Evolutionary conservation across 2,329 filamentous ascomycete species (phyloP).

Genomic region (Macroventuria anomochaeta): DNA sequence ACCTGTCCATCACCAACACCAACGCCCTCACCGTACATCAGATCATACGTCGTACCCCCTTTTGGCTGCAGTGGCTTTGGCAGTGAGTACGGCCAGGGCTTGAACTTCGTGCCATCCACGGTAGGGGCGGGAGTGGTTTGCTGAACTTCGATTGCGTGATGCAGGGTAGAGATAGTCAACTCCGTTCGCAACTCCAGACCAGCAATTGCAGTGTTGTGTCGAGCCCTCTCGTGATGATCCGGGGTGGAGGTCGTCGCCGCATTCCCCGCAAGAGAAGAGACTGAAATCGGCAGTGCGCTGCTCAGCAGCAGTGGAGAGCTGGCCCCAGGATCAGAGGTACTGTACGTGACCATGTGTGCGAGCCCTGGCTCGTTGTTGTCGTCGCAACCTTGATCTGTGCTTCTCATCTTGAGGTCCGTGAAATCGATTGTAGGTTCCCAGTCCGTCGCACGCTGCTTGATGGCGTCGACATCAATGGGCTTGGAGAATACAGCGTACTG

Average conservation of each 20-base stretch:
- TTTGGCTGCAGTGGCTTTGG: conserved; percentile 16
- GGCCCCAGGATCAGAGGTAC: conserved; percentile 14
- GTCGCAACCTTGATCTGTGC: neutral
- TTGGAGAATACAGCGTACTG: neutral
- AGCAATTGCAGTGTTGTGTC: no score
- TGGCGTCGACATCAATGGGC: neutral
- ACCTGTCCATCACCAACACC: neutral
- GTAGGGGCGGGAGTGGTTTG: neutral
- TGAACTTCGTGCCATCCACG: neutral
- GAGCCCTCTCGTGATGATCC: neutral
- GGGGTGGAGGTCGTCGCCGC: neutral
- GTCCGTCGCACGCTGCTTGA: conserved; percentile 2
- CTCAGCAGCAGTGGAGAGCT: conserved; percentile 4
- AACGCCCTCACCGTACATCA: neutral
- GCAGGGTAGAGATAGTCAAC: no score
- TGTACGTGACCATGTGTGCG: conserved; percentile 10
- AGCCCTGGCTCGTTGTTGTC: neutral
- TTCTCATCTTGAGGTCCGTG: neutral
- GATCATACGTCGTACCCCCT: conserved; percentile 22
- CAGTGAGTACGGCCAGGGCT: conserved; percentile 8
- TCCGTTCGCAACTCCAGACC: no score
- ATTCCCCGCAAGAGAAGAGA: neutral
- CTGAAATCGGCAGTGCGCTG: neutral
- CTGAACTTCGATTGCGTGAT: neutral
- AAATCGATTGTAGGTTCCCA: conserved; percentile 10